Conservation (phyloP, 139 green algal species). For the Chlorella sp. region DNA sequence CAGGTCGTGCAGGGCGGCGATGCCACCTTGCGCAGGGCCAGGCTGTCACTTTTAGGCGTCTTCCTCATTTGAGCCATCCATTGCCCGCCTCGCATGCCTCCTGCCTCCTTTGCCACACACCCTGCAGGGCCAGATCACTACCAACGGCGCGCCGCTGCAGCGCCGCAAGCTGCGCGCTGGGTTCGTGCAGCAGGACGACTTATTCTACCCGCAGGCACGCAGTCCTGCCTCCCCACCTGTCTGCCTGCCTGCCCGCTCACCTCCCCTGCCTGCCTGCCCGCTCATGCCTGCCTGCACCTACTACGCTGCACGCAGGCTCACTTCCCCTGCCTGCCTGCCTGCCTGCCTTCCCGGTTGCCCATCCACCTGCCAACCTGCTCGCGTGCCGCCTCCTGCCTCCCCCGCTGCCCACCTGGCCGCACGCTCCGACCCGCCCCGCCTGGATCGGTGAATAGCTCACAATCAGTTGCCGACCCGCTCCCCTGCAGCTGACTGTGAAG, state of each 20-base stretch:
- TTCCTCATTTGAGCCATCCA: too few species aligned
- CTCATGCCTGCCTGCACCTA: background rate
- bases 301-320: background rate
- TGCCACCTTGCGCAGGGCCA: too few species aligned
- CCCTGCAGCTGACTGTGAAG: slow-evolving; percentile 50
- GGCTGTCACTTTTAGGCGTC: too few species aligned
- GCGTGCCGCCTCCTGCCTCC: too few species aligned
- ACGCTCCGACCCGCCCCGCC: too few species aligned
- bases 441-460: too few species aligned
- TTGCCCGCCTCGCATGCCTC: background rate
- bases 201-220: slow-evolving; percentile 85
- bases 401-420: too few species aligned
- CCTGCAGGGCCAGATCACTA: slow-evolving; percentile 35
- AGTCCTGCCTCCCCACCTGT: too few species aligned
- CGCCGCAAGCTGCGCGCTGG: slow-evolving; percentile 37
- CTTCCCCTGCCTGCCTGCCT: background rate
- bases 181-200: slow-evolving; percentile 94
- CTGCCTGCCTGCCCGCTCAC: background rate
- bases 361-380: background rate
- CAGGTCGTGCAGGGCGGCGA: too few species aligned
- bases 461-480: too few species aligned
- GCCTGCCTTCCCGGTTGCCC: background rate
- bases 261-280: background rate
- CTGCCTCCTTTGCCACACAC: background rate
- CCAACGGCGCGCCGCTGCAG: slow-evolving; percentile 54